Percentiles rank a stretch among this genome's conserved stretches.
phyloP scores from a whole-genome alignment of 768 basidiomycete genomes.

The Macrolepiota fuliginosa region DNA sequence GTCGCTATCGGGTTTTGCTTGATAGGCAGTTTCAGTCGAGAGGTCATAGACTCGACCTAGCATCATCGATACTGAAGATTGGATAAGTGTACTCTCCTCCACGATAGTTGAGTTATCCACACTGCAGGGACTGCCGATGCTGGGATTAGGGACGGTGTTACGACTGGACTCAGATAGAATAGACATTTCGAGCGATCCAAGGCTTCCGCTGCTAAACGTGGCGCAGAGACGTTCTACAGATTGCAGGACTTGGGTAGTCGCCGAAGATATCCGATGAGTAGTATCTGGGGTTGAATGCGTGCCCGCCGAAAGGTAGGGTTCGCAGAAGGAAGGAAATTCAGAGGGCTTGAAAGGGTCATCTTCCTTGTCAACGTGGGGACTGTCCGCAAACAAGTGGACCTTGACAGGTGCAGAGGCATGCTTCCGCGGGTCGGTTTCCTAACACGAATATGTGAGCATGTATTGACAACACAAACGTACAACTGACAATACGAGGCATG shows the following conservation, averaged over 20 bases:
- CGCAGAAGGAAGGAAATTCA: neutral
- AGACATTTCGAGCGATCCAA: constrained; percentile 29
- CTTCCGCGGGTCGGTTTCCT: neutral
- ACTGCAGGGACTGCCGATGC: neutral
- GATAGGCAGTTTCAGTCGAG: neutral
- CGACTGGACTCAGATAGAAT: neutral
- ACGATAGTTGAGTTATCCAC: neutral
- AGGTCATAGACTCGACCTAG: neutral
- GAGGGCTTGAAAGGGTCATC: no score
- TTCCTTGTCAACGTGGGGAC: no score
- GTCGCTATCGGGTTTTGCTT: neutral
- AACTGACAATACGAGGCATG: constrained; percentile 7
- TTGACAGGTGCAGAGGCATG: neutral
- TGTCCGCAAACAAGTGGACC: no score
- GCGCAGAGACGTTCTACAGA: constrained; percentile 18
- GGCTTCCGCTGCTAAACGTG: constrained; percentile 29
- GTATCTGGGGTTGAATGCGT: neutral
- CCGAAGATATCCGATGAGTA: neutral
- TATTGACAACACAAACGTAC: neutral
- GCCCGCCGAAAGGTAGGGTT: neutral
- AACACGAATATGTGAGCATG: neutral
- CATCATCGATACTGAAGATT: neutral
- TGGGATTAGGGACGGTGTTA: neutral
- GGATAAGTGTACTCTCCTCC: neutral
- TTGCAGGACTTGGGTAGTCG: constrained; percentile 4